Percentiles rank a stretch among this genome's conserved stretches.
These are phyloP conservation scores for Rubus idaeus DNA, from an alignment of 306 rosid species.

Conservation along the genomic window DNA sequence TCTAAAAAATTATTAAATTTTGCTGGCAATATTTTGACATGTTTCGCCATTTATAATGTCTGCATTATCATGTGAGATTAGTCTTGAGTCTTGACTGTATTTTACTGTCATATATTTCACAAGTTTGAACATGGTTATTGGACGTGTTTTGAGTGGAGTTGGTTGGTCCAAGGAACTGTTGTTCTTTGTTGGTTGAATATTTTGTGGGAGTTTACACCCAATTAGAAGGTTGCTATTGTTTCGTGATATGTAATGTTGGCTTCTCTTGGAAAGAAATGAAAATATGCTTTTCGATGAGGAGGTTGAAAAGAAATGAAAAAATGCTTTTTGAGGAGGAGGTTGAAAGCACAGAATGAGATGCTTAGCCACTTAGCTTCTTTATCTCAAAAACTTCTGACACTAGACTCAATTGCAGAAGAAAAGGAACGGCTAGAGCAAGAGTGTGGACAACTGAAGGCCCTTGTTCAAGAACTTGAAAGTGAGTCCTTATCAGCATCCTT, in stretches of 20 bases:
- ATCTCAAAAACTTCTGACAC: slow-evolving; percentile 16
- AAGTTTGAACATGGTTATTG: background rate
- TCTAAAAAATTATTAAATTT: background rate
- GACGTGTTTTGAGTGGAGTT: background rate
- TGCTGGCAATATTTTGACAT: background rate
- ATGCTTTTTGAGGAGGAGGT: background rate
- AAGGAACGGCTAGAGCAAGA: slow-evolving; percentile 60
- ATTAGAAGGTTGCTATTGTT: background rate
- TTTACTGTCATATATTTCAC: background rate
- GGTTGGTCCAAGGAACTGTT: background rate
- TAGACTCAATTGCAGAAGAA: slow-evolving; percentile 55
- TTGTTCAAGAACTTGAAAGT: slow-evolving; percentile 85
- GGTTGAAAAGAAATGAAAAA: background rate
- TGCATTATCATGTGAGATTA: background rate
- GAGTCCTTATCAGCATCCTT: slow-evolving; percentile 32
- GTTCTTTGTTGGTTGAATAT: background rate
- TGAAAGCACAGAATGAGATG: background rate
- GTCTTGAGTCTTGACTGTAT: background rate
- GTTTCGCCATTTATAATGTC: background rate
- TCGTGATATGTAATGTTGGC: background rate
- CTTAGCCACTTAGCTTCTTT: background rate
- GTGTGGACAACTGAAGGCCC: slow-evolving; percentile 66
- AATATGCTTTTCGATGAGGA: background rate
- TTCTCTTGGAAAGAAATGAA: background rate
- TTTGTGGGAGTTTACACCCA: background rate